These are phyloP conservation scores for Wallacemonas sp. DNA, from an alignment of 208 protist species.

Conservation along the genomic window DNA sequence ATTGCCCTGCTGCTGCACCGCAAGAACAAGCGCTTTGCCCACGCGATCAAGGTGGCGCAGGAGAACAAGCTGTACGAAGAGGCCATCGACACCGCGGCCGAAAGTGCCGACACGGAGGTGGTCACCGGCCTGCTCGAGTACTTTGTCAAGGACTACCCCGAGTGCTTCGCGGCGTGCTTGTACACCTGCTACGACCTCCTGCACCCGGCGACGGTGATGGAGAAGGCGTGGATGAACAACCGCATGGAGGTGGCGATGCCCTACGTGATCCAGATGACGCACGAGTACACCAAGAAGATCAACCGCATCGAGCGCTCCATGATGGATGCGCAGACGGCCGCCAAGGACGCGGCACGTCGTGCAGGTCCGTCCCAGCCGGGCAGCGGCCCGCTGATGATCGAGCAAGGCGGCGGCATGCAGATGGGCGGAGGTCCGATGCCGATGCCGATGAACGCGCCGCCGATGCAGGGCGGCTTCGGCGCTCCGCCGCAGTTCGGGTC, in stretches of 20 bases:
- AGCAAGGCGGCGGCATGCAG: constrained; percentile 39
- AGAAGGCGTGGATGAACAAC: constrained; percentile 98
- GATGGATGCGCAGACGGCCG: constrained; percentile 78
- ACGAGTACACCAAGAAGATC: constrained; percentile 93
- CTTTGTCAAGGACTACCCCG: constrained; percentile 96
- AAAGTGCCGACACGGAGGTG: constrained; percentile 89
- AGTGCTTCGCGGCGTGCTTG: constrained; percentile 96
- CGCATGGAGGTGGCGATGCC: constrained; percentile 99
- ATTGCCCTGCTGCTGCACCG: constrained; percentile 98
- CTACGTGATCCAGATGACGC: constrained; percentile 98
- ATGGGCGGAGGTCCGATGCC: constrained; percentile 30
- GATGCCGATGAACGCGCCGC: constrained; percentile 44
- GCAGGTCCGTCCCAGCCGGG: constrained; percentile 45
- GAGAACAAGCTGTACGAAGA: constrained; percentile 98
- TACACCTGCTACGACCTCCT: constrained; percentile 98
- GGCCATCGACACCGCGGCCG: constrained; percentile 98
- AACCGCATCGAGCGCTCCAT: constrained; percentile 82
- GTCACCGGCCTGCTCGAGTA: constrained; percentile 97
- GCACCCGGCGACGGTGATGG: constrained; percentile 95
- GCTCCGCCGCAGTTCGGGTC: constrained; percentile 55
- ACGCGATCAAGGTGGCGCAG: constrained; percentile 97
- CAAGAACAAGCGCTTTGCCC: constrained; percentile 88
- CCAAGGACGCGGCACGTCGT: constrained; percentile 80
- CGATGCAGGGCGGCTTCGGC: constrained; percentile 41
- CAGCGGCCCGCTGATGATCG: constrained; percentile 69